These are phyloP conservation scores for Piper longum DNA, from an alignment of 164 flowering plant genomes.

Conservation along the genomic window DNA sequence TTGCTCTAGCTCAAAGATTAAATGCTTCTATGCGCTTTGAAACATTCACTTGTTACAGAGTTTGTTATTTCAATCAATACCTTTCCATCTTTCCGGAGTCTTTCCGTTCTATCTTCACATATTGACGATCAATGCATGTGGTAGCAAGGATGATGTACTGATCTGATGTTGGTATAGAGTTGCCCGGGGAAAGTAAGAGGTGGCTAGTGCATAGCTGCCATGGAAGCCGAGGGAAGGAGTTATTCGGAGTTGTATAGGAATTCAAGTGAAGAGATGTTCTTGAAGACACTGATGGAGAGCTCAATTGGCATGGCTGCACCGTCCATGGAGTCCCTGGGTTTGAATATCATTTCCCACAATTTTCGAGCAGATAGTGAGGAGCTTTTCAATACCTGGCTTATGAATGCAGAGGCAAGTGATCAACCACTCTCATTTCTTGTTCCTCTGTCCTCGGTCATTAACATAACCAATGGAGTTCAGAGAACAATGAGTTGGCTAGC, in stretches of 20 bases:
- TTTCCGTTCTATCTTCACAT: too few species aligned
- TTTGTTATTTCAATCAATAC: background rate
- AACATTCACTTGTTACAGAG: background rate
- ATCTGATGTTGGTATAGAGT: background rate
- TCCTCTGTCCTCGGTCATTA: background rate
- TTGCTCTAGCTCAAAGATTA: background rate
- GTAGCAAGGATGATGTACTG: background rate
- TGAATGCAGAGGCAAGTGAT: conserved; percentile 61
- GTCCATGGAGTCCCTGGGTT: conserved; percentile 64
- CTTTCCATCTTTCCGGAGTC: too few species aligned
- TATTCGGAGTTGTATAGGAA: conserved; percentile 44
- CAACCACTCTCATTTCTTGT: conserved; percentile 2
- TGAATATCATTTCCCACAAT: conserved; percentile 41
- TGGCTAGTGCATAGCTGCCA: conserved; percentile 6
- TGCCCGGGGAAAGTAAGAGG: too few species aligned
- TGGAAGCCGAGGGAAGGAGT: conserved; percentile 47
- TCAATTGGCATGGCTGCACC: conserved; percentile 46
- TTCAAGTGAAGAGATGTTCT: conserved; percentile 53
- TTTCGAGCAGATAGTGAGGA: conserved; percentile 64
- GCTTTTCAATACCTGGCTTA: conserved; percentile 70
- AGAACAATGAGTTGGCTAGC: too few species aligned
- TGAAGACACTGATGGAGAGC: conserved; percentile 51
- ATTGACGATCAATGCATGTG: background rate
- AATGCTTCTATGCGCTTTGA: background rate
- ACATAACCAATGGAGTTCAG: too few species aligned